phyloP scores from a whole-genome alignment of 2,329 filamentous ascomycete genomes.

The Lasiodiplodia hormozganensis region DNA sequence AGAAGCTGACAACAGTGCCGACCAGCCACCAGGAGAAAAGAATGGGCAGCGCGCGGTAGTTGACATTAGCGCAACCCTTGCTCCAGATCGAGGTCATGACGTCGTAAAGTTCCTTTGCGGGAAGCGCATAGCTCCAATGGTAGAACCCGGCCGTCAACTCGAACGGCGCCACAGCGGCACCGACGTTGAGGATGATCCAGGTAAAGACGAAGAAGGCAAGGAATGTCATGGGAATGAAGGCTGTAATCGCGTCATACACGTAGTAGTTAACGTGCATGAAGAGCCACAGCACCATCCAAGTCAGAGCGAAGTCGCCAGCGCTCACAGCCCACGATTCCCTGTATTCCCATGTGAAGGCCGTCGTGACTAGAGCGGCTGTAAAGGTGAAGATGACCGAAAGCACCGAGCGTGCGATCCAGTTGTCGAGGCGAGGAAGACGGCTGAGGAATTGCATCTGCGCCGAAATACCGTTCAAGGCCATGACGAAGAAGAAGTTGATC shows the following conservation, averaged over 20 bases:
- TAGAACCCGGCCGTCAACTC: conserved; percentile 50
- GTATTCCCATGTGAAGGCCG: conserved; percentile 54
- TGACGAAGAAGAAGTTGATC: conserved; percentile 58
- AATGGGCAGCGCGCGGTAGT: conserved; percentile 51
- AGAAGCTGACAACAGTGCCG: conserved; percentile 8
- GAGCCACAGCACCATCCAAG: conserved; percentile 52
- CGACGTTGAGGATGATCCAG: conserved; percentile 52
- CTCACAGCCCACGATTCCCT: conserved; percentile 46
- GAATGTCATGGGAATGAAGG: conserved; percentile 46
- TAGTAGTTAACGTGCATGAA: conserved; percentile 52
- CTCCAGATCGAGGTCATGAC: conserved; percentile 52
- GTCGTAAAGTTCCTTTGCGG: conserved; percentile 49
- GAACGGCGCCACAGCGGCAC: conserved; percentile 50
- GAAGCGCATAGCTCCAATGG: conserved; percentile 46
- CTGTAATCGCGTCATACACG: conserved; percentile 49
- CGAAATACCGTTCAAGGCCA: conserved; percentile 54
- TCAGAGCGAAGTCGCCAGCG: conserved; percentile 46
- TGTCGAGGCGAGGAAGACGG: conserved; percentile 34
- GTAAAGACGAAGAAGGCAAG: conserved; percentile 52
- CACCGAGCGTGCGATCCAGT: conserved; percentile 37
- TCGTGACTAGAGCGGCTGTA: conserved; percentile 44
- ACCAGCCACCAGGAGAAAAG: conserved; percentile 51
- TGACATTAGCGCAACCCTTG: conserved; percentile 49
- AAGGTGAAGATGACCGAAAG: conserved; percentile 44
- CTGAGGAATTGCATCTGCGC: conserved; percentile 35